These are phyloP conservation scores for Globisporangium cystogenes DNA, from an alignment of 352 stramenopile species.

Conservation along the genomic window DNA sequence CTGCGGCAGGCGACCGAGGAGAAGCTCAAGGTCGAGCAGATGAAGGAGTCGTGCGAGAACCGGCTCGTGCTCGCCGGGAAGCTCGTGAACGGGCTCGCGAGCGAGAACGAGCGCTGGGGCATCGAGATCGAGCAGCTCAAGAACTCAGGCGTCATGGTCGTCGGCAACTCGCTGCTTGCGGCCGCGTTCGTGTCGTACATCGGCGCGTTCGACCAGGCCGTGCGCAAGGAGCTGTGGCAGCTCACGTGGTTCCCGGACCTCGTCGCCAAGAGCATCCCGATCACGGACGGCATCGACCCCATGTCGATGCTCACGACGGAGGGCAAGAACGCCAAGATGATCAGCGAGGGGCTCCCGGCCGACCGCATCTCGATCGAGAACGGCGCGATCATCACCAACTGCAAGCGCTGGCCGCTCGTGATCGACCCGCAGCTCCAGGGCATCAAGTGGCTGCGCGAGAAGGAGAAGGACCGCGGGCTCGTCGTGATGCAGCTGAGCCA, in stretches of 20 bases:
- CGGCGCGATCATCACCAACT: constrained; percentile 96
- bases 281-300: constrained; percentile 94
- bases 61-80: constrained; percentile 92
- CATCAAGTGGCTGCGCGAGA: constrained; percentile 97
- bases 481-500: constrained; percentile 94
- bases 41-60: constrained; percentile 91
- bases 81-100: constrained; percentile 93
- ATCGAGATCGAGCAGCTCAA: constrained; percentile 96
- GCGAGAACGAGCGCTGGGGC: constrained; percentile 96
- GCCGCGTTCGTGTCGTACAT: constrained; percentile 98
- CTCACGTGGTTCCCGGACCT: constrained; percentile 88
- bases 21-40: constrained; percentile 96
- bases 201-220: constrained; percentile 94
- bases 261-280: constrained; percentile 87
- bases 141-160: constrained; percentile 91
- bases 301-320: constrained; percentile 95
- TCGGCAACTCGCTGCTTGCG: constrained; percentile 95
- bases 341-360: constrained; percentile 94
- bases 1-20: constrained; percentile 93
- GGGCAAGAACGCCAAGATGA: constrained; percentile 97
- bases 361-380: constrained; percentile 98
- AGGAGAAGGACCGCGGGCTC: constrained; percentile 91
- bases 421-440: constrained; percentile 97
- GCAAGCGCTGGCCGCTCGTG: constrained; percentile 96
- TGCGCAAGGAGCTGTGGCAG: constrained; percentile 82